Percentiles rank a stretch among this genome's conserved stretches.
Evolutionary conservation across 2,329 filamentous ascomycete species (phyloP).

Genomic region (Paecilomyces sp.): DNA sequence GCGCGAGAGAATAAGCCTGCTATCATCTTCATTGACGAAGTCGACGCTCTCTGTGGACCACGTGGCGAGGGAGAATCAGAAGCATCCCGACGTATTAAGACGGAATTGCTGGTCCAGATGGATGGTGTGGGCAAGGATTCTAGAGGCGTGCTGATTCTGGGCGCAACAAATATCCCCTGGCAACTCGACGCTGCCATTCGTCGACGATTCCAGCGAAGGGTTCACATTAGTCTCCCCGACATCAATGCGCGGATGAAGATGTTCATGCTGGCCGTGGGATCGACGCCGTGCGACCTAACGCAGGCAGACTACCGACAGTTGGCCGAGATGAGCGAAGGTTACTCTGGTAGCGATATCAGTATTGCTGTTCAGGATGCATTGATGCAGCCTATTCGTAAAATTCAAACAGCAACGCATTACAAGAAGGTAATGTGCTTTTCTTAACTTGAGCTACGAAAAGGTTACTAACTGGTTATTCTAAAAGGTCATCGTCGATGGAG

Average conservation of each 20-base stretch:
- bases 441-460: background rate
- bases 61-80: slow-evolving; percentile 94
- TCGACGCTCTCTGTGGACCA: slow-evolving; percentile 91
- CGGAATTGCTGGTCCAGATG: slow-evolving; percentile 97
- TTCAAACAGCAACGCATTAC: slow-evolving; percentile 96
- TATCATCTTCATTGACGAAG: slow-evolving; percentile 98
- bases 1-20: slow-evolving; percentile 96
- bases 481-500: slow-evolving; percentile 63
- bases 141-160: slow-evolving; percentile 86
- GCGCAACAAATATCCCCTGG: slow-evolving; percentile 98
- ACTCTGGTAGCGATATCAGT: slow-evolving; percentile 90
- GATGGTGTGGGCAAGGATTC: slow-evolving; percentile 96
- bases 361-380: slow-evolving; percentile 94
- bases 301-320: slow-evolving; percentile 71
- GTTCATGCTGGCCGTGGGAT: slow-evolving; percentile 93
- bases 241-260: slow-evolving; percentile 79
- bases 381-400: slow-evolving; percentile 96
- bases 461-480: background rate
- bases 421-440: slow-evolving; percentile 59
- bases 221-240: slow-evolving; percentile 92
- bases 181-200: slow-evolving; percentile 94
- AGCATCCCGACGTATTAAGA: slow-evolving; percentile 95
- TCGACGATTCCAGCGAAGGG: slow-evolving; percentile 88
- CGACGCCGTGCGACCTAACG: slow-evolving; percentile 78
- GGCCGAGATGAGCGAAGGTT: slow-evolving; percentile 79